Evolutionary conservation across 345 rosid genomes (phyloP), one percentile per base, ranked within the genome.

Genomic region (Rhodamnia rubescens): DNA sequence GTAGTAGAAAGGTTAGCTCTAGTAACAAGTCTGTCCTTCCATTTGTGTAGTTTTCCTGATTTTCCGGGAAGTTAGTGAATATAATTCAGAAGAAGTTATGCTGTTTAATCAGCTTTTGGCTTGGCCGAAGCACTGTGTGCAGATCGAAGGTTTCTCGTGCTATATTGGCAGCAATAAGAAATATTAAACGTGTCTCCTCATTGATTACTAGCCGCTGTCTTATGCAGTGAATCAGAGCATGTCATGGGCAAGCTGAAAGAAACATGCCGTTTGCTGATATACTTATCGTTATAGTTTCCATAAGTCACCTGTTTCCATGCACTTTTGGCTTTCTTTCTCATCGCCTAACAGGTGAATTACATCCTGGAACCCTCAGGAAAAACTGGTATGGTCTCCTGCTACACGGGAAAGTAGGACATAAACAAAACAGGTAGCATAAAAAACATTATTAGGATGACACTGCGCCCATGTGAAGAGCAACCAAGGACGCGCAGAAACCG

Each of bases 181-280:
- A 16, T 18, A 44, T 53, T 50, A 27, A 5, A 0, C 21, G 7
- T 18, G 44, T 69, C 78, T 69, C 3, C 47, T 18, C 0, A 5
- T 69, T 40, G 47, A 32, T 82, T 53, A 11, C 57, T 5, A 7
- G 27, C 42, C 42, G 54, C 44, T 20, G 84, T 29, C 54, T 15
- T 53, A 3, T 29, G 54, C 93, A 94, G 96, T 83, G 93, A 93
- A 90, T 92, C 94, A 6, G 95, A 96, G 84, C 95, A 92, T 82
- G 91, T 94, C 22, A 87, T 94, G 59, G 91, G 85, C 91, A 93
- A 94, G 92, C 97, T 94, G 49, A 94, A 92, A 88, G 96, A 94
- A 50, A 50, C 52, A 50, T 50, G 52, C 52, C 52, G 14, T 50
- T 11, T 14, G 14, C 52, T 50, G 52, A 50, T 50, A 11, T 50